Percentiles rank a stretch among this genome's conserved stretches.
These are phyloP conservation scores for Pichia ethanolica DNA, from an alignment of 805 yeast species.

Conservation along the genomic window DNA sequence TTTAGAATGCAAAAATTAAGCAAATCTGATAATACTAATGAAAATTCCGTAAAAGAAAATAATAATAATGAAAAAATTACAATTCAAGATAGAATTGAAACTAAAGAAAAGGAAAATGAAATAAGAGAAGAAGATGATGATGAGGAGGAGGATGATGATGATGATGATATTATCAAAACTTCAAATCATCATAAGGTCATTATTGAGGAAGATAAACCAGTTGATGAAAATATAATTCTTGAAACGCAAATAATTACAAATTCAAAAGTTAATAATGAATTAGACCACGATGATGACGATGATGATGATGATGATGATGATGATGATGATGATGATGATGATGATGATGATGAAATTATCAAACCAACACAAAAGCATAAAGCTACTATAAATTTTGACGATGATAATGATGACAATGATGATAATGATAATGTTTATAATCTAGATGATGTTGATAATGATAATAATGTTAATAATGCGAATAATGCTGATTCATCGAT, in stretches of 20 bases:
- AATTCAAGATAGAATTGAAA: not conserved
- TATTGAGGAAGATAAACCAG: no score
- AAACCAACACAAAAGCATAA: conserved; percentile 1
- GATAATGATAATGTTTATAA: not conserved
- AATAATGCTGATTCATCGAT: no score
- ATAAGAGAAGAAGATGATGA: not conserved
- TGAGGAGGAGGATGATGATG: not conserved
- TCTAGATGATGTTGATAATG: not conserved
- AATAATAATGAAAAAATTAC: not conserved
- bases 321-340: conserved; percentile 5
- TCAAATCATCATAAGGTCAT: not conserved
- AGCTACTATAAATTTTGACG: not conserved
- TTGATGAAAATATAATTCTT: no score
- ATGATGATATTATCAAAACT: not conserved
- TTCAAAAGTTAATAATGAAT: no score
- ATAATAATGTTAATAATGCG: not conserved
- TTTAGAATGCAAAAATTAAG: not conserved
- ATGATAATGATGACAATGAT: not conserved
- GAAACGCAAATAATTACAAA: no score
- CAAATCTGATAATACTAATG: no score
- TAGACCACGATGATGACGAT: not conserved
- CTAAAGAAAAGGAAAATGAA: not conserved
- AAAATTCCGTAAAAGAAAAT: not conserved
- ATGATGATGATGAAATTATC: conserved; percentile 7
- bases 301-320: not conserved